Evolutionary conservation across 805 yeast species (phyloP).

Genomic region (Wickerhamomyces pijperi): DNA sequence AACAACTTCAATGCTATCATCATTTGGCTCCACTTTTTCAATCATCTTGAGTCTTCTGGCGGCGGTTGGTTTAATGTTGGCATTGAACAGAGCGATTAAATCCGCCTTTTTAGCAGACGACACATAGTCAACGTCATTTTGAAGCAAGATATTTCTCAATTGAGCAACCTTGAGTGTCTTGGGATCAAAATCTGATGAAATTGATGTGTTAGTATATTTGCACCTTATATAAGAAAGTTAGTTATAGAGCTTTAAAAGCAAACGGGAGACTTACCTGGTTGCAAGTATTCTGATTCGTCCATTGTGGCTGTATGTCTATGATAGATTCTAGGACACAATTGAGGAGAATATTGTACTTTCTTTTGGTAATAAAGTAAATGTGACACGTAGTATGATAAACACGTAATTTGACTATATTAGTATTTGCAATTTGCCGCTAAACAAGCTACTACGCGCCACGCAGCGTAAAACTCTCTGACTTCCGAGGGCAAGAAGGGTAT

Average conservation of each 20-base stretch:
- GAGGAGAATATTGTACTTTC: too few species aligned
- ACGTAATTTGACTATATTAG: too few species aligned
- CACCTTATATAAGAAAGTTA: background rate
- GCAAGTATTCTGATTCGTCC: conserved; percentile 26
- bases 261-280: conserved; percentile 24
- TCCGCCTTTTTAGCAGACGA: conserved; percentile 59
- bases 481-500: too few species aligned
- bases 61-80: conserved; percentile 39
- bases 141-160: conserved; percentile 53
- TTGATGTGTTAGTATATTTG: background rate
- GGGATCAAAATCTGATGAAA: conserved; percentile 53
- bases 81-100: conserved; percentile 48
- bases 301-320: conserved; percentile 9
- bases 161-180: conserved; percentile 53
- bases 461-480: too few species aligned
- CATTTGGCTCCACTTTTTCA: conserved; percentile 22
- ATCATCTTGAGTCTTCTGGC: conserved; percentile 25
- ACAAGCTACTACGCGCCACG: too few species aligned
- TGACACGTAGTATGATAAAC: too few species aligned
- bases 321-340: too few species aligned
- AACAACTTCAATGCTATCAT: conserved; percentile 30
- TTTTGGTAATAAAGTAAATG: too few species aligned
- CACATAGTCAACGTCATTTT: conserved; percentile 50
- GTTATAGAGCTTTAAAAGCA: too few species aligned
- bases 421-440: too few species aligned